Evolutionary conservation across 805 yeast species (phyloP).

Genomic region (Lachancea sp.): DNA sequence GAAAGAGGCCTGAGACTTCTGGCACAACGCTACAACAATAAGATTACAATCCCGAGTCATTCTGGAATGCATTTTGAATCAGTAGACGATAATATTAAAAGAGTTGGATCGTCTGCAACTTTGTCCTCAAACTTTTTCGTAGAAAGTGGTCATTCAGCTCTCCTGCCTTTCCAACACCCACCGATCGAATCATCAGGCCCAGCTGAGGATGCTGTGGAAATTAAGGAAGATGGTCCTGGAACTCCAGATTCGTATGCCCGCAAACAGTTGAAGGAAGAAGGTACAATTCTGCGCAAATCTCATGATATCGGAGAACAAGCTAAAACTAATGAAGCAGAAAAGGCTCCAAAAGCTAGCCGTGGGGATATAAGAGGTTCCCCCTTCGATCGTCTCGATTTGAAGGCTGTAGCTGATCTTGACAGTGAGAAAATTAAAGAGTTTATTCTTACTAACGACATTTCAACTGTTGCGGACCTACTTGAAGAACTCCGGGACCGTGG

Average conservation of each 20-base stretch:
- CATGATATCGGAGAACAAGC: conserved; percentile 14
- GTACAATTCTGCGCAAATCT: conserved; percentile 21
- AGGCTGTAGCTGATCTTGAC: conserved; percentile 30
- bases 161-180: conserved; percentile 35
- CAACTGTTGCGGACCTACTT: conserved; percentile 35
- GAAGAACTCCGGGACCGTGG: conserved; percentile 38
- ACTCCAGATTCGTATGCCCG: conserved; percentile 12
- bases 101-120: conserved; percentile 10
- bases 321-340: conserved; percentile 7
- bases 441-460: conserved; percentile 35
- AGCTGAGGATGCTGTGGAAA: conserved; percentile 30
- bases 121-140: conserved; percentile 23
- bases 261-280: conserved; percentile 23
- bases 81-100: not conserved
- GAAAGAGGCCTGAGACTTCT: conserved; percentile 43
- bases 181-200: conserved; percentile 24
- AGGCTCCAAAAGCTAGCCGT: not conserved
- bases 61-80: not conserved
- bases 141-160: conserved; percentile 30
- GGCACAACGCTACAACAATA: conserved; percentile 22
- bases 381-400: conserved; percentile 22
- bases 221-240: conserved; percentile 18
- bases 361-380: not conserved
- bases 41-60: conserved; percentile 1
- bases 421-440: conserved; percentile 35